Evolutionary conservation across 73 alveolate genomes (phyloP).

Genomic region (Paramecium sexaurelia): DNA sequence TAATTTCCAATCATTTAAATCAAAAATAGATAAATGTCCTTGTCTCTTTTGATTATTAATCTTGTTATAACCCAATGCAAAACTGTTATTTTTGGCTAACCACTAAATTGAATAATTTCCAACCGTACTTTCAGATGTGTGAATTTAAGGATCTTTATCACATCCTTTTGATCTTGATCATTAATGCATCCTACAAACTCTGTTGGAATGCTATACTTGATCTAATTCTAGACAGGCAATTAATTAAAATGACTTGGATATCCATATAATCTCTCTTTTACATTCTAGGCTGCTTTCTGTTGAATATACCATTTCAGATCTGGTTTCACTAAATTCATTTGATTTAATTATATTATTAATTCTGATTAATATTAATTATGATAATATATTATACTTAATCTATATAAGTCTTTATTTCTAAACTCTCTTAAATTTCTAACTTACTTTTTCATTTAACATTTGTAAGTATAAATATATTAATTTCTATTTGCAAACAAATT

Average conservation of each 20-base stretch:
- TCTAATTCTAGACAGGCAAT: background rate
- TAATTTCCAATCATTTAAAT: conserved; percentile 43
- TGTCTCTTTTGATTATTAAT: background rate
- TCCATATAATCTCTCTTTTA: background rate
- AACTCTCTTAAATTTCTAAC: no score
- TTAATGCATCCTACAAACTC: conserved; percentile 13
- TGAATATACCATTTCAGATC: conserved; percentile 2
- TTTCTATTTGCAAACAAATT: no score
- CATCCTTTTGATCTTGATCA: conserved; percentile 37
- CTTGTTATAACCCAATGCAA: conserved; percentile 51
- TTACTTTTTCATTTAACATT: no score
- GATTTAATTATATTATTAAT: background rate
- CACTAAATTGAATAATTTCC: background rate
- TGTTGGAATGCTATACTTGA: background rate
- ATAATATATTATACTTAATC: no score
- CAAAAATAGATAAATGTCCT: conserved; percentile 34
- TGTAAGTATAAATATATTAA: no score
- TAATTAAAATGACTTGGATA: background rate
- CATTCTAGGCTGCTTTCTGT: background rate
- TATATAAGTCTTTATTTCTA: no score
- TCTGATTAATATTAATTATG: no score
- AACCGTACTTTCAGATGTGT: background rate
- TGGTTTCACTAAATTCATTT: background rate
- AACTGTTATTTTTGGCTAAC: conserved; percentile 19
- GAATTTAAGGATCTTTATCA: background rate